These are phyloP conservation scores for Cordyceps javanica DNA, from an alignment of 2,329 filamentous ascomycete genomes.

Conservation along the genomic window DNA sequence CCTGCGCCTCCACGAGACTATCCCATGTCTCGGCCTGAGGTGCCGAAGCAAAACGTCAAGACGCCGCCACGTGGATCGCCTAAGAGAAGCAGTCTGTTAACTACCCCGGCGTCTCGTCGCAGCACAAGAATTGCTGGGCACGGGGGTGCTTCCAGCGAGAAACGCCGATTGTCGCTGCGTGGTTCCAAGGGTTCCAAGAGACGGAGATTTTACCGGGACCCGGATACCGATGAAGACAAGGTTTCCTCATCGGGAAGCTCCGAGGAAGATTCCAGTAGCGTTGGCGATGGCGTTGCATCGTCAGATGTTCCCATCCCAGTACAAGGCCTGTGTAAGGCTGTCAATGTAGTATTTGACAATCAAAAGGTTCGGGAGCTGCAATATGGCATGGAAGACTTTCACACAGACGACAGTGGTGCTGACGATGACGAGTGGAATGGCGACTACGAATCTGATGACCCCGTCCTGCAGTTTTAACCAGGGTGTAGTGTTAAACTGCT, in stretches of 20 bases:
- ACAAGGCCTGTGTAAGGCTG: slow-evolving; percentile 65
- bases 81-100: slow-evolving; percentile 13
- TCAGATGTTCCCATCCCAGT: slow-evolving; percentile 23
- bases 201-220: slow-evolving; percentile 35
- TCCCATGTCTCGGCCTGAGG: slow-evolving; percentile 19
- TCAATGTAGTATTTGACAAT: slow-evolving; percentile 70
- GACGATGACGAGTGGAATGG: slow-evolving; percentile 54
- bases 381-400: slow-evolving; percentile 66
- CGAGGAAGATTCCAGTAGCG: slow-evolving; percentile 11
- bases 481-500: too few species aligned
- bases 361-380: slow-evolving; percentile 63
- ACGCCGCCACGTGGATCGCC: not conserved
- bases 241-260: slow-evolving; percentile 20
- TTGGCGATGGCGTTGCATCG: slow-evolving; percentile 9
- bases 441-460: slow-evolving; percentile 43
- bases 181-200: not conserved
- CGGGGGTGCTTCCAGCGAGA: slow-evolving; percentile 18
- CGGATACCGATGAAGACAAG: slow-evolving; percentile 40
- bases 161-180: slow-evolving; percentile 6
- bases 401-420: slow-evolving; percentile 51
- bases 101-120: slow-evolving; percentile 27
- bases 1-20: slow-evolving; percentile 30
- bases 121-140: slow-evolving; percentile 30
- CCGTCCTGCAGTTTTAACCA: slow-evolving; percentile 20
- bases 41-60: slow-evolving; percentile 6